Conservation (phyloP, 2,329 filamentous ascomycete species). For the Trichoderma gracile region DNA sequence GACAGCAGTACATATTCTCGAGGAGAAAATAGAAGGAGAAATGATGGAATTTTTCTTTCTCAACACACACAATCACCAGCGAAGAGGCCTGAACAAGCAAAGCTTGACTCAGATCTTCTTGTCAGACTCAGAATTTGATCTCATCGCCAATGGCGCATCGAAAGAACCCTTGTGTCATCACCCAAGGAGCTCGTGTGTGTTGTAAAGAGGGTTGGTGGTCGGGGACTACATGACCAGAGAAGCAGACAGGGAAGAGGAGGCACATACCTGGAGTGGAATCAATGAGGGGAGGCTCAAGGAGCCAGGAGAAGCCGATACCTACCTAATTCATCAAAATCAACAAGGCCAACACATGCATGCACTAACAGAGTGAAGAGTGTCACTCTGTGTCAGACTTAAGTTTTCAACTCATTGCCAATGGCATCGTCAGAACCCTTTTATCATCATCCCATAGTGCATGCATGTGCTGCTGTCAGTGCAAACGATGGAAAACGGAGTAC, state of each 20-base stretch:
- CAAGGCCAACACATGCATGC: no score
- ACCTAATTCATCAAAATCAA: no score
- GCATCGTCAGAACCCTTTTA: not conserved
- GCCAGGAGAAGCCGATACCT: no score
- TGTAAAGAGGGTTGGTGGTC: not conserved
- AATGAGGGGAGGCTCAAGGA: no score
- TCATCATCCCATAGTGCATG: not conserved
- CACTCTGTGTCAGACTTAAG: not conserved
- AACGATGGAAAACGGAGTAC: not conserved
- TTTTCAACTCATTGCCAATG: not conserved
- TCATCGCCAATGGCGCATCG: not conserved
- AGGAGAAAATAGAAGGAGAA: no score
- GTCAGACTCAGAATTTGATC: not conserved
- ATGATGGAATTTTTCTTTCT: no score
- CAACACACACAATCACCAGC: not conserved
- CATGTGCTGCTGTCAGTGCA: not conserved
- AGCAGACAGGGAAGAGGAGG: not conserved
- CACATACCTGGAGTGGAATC: not conserved
- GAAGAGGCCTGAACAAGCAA: not conserved
- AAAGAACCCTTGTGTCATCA: slow-evolving; percentile 13
- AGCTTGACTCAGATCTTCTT: not conserved
- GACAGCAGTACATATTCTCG: no score
- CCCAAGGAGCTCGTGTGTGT: not conserved
- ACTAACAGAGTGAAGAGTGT: not conserved
- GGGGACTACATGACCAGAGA: not conserved